Evolutionary conservation across 352 stramenopile species (phyloP), one percentile per base, ranked within the genome.

Genomic region (Albugo laibachii): DNA sequence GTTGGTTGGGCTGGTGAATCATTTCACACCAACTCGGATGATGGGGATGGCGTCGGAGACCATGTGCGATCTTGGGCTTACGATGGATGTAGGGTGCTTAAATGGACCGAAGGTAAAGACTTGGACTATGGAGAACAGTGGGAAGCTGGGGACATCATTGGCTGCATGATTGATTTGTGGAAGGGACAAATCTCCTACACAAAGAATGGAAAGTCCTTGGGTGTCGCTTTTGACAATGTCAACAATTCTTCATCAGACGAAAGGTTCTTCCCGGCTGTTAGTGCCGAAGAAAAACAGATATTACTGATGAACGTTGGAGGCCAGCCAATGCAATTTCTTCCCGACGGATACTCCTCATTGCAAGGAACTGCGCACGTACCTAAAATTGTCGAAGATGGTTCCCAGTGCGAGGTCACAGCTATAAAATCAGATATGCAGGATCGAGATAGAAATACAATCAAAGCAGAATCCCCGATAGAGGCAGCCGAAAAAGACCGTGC

Each of bases 1-100:
- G 55, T 96, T 45, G 87, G 87, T n/a, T 96, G 85, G 87, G 80
- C 83, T 8, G 79, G 92, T 51, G 66, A 57, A 10, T 65, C 66
- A 2, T 94, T 94, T 46, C 57, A 57, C 14, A 67, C 71, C 11
- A 73, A 89, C 44, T 88, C 79, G 1, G 73, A 68, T 41, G 65
- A 65, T 1, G 87, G 84, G 41, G 75, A 96, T 51, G 87, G 87
- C 12, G 83, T 95, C 3, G 87, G 87, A 31, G 87, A 96, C 57
- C 75, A 93, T 49, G 65, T 59, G 13, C 66, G 69, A 0, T 96
- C 85, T 35, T 96, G 85, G 85, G 65, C 80, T 36, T 95, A 89
- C 50, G 87, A 96, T 46, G 87, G 86, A 11, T 66, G 60, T 45
- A 73, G 86, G 0, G 67, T 88, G 42, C 58, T 91, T 13, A 85